A percentile compares a stretch with the other conserved stretches of the same genome.
Evolutionary conservation across 148 eudicot species (phyloP).

Genomic region (Camellia sinensis): DNA sequence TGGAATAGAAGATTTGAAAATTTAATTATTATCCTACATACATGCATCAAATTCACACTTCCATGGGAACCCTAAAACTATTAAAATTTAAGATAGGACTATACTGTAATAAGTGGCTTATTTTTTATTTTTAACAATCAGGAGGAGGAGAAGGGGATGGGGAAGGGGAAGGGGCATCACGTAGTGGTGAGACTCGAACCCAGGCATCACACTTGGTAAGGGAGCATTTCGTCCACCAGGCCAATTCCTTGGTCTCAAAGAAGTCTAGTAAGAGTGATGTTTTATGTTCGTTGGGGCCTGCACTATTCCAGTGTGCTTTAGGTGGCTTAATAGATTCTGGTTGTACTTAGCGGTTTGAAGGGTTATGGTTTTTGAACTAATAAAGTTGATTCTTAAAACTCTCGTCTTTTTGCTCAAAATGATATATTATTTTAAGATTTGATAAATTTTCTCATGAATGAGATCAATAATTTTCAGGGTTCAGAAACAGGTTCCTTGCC

Average conservation of each 20-base stretch:
- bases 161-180: too few relatives aligned
- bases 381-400: neutral
- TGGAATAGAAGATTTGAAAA: neutral
- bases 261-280: too few relatives aligned
- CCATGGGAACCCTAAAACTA: too few relatives aligned
- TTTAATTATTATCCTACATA: neutral
- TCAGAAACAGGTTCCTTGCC: slow-evolving; percentile 32
- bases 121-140: too few relatives aligned
- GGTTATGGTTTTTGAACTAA: neutral
- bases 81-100: too few relatives aligned
- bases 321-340: neutral
- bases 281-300: too few relatives aligned
- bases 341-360: slow-evolving; percentile 3
- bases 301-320: neutral
- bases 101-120: too few relatives aligned
- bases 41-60: neutral
- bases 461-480: slow-evolving; percentile 42
- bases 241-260: too few relatives aligned
- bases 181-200: too few relatives aligned
- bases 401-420: neutral
- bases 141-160: too few relatives aligned
- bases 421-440: neutral
- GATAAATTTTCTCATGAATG: neutral
- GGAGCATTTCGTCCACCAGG: too few relatives aligned
- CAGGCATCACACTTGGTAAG: too few relatives aligned